Evolutionary conservation across 1,284 basidiomycete species (phyloP), one percentile per base, ranked within the genome.

Genomic region (Serendipita sp.): DNA sequence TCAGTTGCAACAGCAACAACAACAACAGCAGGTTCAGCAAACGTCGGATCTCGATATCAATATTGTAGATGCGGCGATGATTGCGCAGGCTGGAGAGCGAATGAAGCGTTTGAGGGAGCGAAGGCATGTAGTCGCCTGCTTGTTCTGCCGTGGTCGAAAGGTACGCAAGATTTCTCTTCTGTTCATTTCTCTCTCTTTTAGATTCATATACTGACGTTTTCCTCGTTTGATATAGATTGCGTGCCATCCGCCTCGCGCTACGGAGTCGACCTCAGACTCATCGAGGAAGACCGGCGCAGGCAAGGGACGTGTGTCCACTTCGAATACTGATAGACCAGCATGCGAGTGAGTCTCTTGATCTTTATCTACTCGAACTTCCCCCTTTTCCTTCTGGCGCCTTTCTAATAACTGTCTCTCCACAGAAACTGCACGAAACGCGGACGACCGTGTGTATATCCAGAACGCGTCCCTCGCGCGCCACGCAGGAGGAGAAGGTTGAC

Each of bases 91-190:
- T 30, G 45, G 15, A 6, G 53, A 58, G 26, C 53, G 53, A 3
- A 10, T 58, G 22, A 58, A 58, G 53, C 17, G 32, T 2, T 32
- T 58, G n/a, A 17, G 53, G 8, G 53, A 58, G 30, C 53, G 53
- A n/a, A 3, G 53, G 10, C 53, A 58, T 32, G 53, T 58, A 10
- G 32, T 58, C 53, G 53, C 53, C 30, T 58, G 53, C n/a, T n/a
- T 35, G 22, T 58, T 58, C 30, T 58, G 53, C 26, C 53, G 53
- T 8, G 53, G 53, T 35, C 53, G 53, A 30, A 58, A 58, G 53
- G 45, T 49, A 15, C 29, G 45, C 35, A 38, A 2, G 12, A 6
- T 12, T 12, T 12, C 12, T 49, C 29, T 49, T 49, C 17, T 22
- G 45, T 2, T 2, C 29, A 2, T 49, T 22, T 15, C 1, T 8